Base-by-base conservation (phyloP, 164 flowering plant species). In the Pachysandra terminalis region DNA sequence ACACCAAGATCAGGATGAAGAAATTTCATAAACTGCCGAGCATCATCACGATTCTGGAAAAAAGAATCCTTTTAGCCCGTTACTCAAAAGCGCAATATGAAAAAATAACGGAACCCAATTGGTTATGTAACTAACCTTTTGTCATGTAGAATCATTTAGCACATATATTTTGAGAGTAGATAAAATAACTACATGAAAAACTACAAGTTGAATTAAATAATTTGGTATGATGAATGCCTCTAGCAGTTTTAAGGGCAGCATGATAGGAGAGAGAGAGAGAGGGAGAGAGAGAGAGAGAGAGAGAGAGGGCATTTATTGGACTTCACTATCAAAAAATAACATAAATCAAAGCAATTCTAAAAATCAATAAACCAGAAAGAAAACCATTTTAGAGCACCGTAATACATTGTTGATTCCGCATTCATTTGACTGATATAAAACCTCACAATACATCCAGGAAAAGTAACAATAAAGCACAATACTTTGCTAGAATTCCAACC, bases 1-100 rank as follows among this genome's bases (percentile, higher is more conserved):
- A 96, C 78, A 32, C 99, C 99, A 68, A 96, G 98, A 75, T 91
- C 93, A 67, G 92, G 97, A 78, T 96, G 98, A 64, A 96, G 93
- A 82, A 78, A 96, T 79, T 85, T 96, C 99, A 96, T 93, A 66
- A 96, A 93, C 66, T 91, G 97, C 35, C 96, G 84, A 76, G 99
- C 98, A 86, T 93, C 96, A 79, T 91, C 98, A 73, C 99, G 98
- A 35, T 83, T 90, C 99, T 96, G 86, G 10, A 77, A 73, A 41
- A 57, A 12, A 37, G 25, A 49, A 51, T 14, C 23, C 22, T 53
- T 48, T 61, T 56, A 67, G 62, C 27, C 63, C n/a, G 56, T 21
- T 16, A 37, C 4, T 55, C 9, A 41, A 54, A 28, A 28, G 62
- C 45, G 23, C 26, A 22, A 22, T 19, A 17, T 52, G 52, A 4